Conservation (phyloP, 768 basidiomycete genomes). For the Tulasnella sp. region DNA sequence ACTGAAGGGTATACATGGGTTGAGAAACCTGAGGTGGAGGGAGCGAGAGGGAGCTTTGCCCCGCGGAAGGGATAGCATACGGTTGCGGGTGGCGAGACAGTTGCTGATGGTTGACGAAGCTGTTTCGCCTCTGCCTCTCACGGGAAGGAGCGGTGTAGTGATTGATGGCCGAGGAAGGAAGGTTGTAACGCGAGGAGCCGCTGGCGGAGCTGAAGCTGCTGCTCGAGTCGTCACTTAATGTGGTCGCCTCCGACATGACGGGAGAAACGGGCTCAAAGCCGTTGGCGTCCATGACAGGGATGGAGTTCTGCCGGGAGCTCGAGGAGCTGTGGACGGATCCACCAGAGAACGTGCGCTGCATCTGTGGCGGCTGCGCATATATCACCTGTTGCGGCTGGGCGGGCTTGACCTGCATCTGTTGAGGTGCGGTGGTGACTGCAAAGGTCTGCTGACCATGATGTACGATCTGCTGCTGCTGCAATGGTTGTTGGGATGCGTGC, state of each 20-base stretch:
- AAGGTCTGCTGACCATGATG: background rate
- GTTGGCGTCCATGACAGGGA: background rate
- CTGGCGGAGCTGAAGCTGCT: slow-evolving; percentile 1
- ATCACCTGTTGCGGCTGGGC: background rate
- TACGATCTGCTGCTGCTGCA: background rate
- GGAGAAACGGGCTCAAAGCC: background rate
- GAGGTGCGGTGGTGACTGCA: slow-evolving; percentile 4
- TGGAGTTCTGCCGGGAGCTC: background rate
- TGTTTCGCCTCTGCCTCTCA: background rate
- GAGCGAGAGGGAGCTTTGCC: background rate
- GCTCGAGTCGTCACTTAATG: slow-evolving; percentile 1
- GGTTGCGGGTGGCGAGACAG: no score
- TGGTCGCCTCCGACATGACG: slow-evolving; percentile 9
- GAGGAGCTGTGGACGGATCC: background rate
- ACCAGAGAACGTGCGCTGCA: background rate
- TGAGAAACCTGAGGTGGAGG: background rate
- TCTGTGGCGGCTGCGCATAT: background rate
- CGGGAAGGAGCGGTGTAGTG: slow-evolving; percentile 9
- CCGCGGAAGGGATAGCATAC: no score
- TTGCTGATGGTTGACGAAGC: background rate
- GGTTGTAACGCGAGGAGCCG: slow-evolving; percentile 7
- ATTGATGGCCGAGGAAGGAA: slow-evolving; percentile 10
- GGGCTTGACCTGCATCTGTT: background rate
- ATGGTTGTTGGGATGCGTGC: background rate
- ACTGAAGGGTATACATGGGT: background rate